These are phyloP conservation scores for Hyphodiscus hymeniophilus DNA, from an alignment of 495 filamentous ascomycete species.

Conservation along the genomic window DNA sequence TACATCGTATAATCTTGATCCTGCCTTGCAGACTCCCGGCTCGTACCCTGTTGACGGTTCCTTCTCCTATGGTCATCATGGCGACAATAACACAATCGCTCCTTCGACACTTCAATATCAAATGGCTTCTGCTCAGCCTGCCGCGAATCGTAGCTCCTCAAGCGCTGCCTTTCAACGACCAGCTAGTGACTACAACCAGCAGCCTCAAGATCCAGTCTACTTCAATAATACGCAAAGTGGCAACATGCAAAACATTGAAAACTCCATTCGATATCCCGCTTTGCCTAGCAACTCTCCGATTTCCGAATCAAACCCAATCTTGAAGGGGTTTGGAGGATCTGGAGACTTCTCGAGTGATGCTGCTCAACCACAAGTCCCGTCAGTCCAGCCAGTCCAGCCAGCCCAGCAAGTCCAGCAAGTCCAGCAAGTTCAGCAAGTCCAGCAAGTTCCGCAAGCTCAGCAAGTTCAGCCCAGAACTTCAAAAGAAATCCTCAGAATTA, in stretches of 20 bases:
- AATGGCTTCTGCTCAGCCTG: constrained; percentile 2
- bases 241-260: constrained; percentile 1
- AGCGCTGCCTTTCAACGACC: constrained; percentile 6
- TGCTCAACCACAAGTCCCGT: too few species aligned
- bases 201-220: constrained; percentile 2
- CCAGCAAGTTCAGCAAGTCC: too few species aligned
- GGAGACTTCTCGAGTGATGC: not conserved
- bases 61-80: constrained; percentile 15
- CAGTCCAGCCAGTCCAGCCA: not conserved
- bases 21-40: constrained; percentile 14
- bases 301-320: constrained; percentile 1
- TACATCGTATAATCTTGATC: constrained; percentile 13
- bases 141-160: constrained; percentile 3
- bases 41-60: constrained; percentile 4
- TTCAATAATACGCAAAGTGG: constrained; percentile 6
- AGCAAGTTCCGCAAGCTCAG: not conserved
- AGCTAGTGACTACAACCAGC: constrained; percentile 7
- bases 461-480: not conserved
- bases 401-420: too few species aligned
- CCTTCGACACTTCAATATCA: constrained; percentile 18
- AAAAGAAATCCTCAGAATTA: constrained; percentile 7
- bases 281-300: not conserved
- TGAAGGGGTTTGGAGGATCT: constrained; percentile 4
- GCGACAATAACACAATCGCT: constrained; percentile 13
- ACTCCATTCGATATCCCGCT: constrained; percentile 1